Evolutionary conservation across 495 filamentous ascomycete species (phyloP).

Genomic region (Chaetomium cochliodes): DNA sequence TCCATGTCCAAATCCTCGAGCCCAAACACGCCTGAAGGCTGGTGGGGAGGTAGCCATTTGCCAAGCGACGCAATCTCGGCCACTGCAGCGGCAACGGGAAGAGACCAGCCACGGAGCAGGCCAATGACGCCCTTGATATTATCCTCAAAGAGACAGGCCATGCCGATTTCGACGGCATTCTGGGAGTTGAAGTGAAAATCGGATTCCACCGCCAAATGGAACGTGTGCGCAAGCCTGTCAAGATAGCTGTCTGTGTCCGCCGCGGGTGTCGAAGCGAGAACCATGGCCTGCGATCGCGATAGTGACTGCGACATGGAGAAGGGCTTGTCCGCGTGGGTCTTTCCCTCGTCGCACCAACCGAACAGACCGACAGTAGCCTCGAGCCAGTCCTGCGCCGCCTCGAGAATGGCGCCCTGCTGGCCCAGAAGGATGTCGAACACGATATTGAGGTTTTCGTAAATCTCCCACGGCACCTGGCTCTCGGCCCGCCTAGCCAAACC

Average conservation of each 20-base stretch:
- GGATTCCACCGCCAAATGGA: constrained; percentile 46
- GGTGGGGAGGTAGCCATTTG: constrained; percentile 66
- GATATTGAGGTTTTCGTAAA: constrained; percentile 74
- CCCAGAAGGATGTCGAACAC: constrained; percentile 77
- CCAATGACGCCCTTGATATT: constrained; percentile 70
- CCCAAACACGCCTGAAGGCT: constrained; percentile 34
- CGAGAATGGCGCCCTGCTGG: constrained; percentile 64
- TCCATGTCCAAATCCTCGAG: constrained; percentile 52
- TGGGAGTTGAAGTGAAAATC: constrained; percentile 69
- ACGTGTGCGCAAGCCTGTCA: constrained; percentile 50
- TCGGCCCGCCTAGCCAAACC: constrained; percentile 71
- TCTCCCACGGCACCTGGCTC: constrained; percentile 79
- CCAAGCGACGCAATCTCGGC: constrained; percentile 73
- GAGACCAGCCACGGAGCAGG: constrained; percentile 74
- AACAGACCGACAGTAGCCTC: constrained; percentile 79
- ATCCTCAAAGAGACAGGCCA: constrained; percentile 76
- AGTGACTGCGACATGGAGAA: constrained; percentile 31
- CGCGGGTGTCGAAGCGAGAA: constrained; percentile 24
- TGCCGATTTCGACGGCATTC: constrained; percentile 69
- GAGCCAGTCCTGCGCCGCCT: constrained; percentile 75
- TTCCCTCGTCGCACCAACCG: constrained; percentile 82
- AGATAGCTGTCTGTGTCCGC: constrained; percentile 41
- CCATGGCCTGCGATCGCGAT: constrained; percentile 46
- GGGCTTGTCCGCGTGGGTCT: constrained; percentile 44
- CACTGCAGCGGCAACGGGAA: constrained; percentile 70